A percentile compares a stretch with the other conserved stretches of the same genome.
Conservation (phyloP, 164 flowering plant genomes). For the Vitis rotundifolia region DNA sequence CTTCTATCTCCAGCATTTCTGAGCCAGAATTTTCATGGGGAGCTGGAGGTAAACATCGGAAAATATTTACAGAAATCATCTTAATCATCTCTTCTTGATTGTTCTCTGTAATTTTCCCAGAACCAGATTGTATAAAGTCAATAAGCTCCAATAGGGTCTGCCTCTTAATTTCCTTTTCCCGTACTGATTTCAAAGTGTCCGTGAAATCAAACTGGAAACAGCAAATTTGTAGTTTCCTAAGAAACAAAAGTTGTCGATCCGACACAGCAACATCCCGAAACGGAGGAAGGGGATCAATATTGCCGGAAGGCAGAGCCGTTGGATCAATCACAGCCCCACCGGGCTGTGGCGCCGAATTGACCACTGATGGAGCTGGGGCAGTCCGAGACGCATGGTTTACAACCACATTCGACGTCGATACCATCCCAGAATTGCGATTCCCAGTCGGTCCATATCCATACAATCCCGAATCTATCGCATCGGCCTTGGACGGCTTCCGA, state of each 20-base stretch:
- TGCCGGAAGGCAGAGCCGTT: conserved; percentile 4
- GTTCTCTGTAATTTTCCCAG: conserved; percentile 42
- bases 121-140: conserved; percentile 48
- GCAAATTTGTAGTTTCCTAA: conserved; percentile 51
- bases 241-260: conserved; percentile 54
- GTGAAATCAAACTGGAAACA: conserved; percentile 51
- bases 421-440: conserved; percentile 32
- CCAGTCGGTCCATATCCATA: conserved; percentile 25
- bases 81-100: conserved; percentile 55
- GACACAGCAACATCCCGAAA: conserved; percentile 56
- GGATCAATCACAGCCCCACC: background rate
- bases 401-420: conserved; percentile 41
- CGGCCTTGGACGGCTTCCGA: conserved; percentile 59
- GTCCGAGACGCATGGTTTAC: conserved; percentile 65
- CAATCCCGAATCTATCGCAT: conserved; percentile 24
- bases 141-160: conserved; percentile 45
- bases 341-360: background rate
- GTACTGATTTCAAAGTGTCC: conserved; percentile 39
- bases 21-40: conserved; percentile 67
- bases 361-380: conserved; percentile 8
- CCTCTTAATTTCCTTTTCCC: conserved; percentile 58
- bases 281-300: conserved; percentile 50
- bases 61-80: conserved; percentile 63
- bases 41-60: conserved; percentile 69
- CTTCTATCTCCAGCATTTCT: conserved; percentile 53